phyloP scores from a whole-genome alignment of 495 filamentous ascomycete genomes.

The Sordaria brevicollis region DNA sequence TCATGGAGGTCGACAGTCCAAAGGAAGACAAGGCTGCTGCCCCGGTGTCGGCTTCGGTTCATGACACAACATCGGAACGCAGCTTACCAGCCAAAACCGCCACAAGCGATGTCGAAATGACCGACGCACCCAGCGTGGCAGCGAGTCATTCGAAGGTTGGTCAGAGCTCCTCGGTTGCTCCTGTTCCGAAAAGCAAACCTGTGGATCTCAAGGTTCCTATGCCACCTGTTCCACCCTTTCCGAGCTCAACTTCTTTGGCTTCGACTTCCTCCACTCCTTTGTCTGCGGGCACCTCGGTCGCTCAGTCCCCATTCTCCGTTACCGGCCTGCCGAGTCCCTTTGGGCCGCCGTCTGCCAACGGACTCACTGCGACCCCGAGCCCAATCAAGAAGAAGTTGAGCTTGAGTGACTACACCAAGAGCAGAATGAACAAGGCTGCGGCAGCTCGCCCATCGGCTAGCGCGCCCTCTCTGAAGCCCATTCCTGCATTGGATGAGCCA shows the following conservation, averaged over 20 bases:
- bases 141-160: slow-evolving; percentile 3
- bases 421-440: slow-evolving; percentile 36
- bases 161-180: slow-evolving; percentile 1
- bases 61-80: slow-evolving; percentile 3
- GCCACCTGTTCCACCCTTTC: slow-evolving; percentile 36
- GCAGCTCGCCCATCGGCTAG: slow-evolving; percentile 28
- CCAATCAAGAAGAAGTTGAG: slow-evolving; percentile 64
- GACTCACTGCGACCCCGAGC: slow-evolving; percentile 39
- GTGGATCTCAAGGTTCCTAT: slow-evolving; percentile 42
- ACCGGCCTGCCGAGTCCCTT: slow-evolving; percentile 28
- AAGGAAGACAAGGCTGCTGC: slow-evolving; percentile 6
- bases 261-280: slow-evolving; percentile 31
- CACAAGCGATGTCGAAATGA: slow-evolving; percentile 14
- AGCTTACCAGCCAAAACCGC: slow-evolving; percentile 3
- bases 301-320: slow-evolving; percentile 43
- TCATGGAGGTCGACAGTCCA: slow-evolving; percentile 27
- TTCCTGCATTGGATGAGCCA: slow-evolving; percentile 26
- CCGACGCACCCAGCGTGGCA: slow-evolving; percentile 11
- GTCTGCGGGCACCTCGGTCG: slow-evolving; percentile 30
- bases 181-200: slow-evolving; percentile 23
- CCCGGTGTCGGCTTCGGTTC: slow-evolving; percentile 9
- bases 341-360: slow-evolving; percentile 32
- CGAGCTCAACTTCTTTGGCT: slow-evolving; percentile 13
- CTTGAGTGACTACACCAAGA: slow-evolving; percentile 59
- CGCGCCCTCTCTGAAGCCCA: slow-evolving; percentile 23